Percentiles rank a stretch among this genome's conserved stretches.
Evolutionary conservation across 1,139 yeast genomes (phyloP).

Genomic region (Ogataea hybrid): DNA sequence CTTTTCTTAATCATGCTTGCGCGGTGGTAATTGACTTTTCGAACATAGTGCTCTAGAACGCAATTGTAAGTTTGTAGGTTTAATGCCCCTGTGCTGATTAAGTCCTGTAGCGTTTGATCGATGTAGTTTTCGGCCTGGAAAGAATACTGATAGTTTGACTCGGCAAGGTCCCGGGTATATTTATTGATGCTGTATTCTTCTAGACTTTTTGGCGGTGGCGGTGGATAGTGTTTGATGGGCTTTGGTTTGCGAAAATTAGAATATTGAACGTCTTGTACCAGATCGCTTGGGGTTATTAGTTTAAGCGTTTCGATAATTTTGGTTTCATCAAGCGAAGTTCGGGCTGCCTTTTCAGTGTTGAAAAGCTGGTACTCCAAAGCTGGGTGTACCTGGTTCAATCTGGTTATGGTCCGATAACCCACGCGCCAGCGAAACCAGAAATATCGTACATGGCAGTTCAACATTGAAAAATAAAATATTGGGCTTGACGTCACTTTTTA

Average conservation of each 20-base stretch:
- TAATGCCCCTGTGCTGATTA: constrained; percentile 6
- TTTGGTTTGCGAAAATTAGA: constrained; percentile 5
- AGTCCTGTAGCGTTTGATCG: constrained; percentile 11
- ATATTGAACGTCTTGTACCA: constrained; percentile 1
- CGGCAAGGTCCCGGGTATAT: constrained; percentile 7
- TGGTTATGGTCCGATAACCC: neutral
- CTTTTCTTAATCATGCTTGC: constrained; percentile 5
- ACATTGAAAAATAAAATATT: no score
- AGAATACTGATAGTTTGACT: constrained; percentile 8
- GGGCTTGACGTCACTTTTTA: no score
- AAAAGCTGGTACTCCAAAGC: no score
- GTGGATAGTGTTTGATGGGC: constrained; percentile 5
- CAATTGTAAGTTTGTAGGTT: constrained; percentile 7
- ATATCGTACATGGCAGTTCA: no score
- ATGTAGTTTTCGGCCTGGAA: constrained; percentile 8
- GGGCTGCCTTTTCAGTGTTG: no score
- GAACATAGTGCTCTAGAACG: constrained; percentile 9
- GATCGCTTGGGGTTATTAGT: neutral
- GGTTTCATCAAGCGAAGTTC: neutral
- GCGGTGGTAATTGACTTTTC: constrained; percentile 2
- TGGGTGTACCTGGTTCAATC: no score
- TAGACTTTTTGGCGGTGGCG: constrained; percentile 10
- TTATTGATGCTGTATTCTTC: constrained; percentile 5
- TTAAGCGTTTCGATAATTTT: neutral
- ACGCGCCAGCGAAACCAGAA: neutral